A percentile compares a stretch with the other conserved stretches of the same genome.
phyloP scores from a whole-genome alignment of 108 stramenopile genomes.

The Heterococcus sp. region DNA sequence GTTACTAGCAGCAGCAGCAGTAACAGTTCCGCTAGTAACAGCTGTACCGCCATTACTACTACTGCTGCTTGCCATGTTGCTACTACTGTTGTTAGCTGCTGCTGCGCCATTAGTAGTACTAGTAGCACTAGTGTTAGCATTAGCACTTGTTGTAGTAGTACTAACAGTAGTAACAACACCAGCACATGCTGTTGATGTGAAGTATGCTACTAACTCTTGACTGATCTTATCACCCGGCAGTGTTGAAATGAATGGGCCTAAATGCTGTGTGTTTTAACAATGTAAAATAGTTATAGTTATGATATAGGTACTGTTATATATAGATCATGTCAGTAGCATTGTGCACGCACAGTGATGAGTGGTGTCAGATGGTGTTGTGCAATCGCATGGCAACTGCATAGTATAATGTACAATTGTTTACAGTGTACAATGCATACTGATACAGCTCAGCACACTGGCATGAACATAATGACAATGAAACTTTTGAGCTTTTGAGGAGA shows the following conservation, averaged over 20 bases:
- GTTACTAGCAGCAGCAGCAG: too few relatives aligned
- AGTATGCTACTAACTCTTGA: constrained; percentile 69
- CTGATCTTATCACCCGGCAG: constrained; percentile 51
- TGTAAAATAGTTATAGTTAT: too few relatives aligned
- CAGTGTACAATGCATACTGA: neutral
- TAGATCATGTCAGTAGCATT: too few relatives aligned
- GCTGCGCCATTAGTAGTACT: neutral
- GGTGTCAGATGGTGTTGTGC: too few relatives aligned
- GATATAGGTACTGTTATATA: too few relatives aligned
- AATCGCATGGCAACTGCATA: neutral
- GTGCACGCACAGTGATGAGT: too few relatives aligned
- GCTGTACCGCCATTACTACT: neutral
- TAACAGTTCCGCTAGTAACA: too few relatives aligned
- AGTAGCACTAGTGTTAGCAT: too few relatives aligned
- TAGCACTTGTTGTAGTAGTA: too few relatives aligned
- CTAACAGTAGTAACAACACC: constrained; percentile 57
- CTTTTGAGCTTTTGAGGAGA: neutral
- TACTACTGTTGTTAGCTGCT: neutral
- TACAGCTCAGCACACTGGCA: neutral
- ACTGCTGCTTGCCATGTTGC: constrained; percentile 55
- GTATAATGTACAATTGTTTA: neutral
- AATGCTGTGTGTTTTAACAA: too few relatives aligned
- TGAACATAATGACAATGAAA: neutral
- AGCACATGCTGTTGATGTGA: constrained; percentile 70
- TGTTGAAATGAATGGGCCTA: constrained; percentile 61